Evolutionary conservation across 1,139 yeast species (phyloP).

Genomic region (Candida tetrigidarum): DNA sequence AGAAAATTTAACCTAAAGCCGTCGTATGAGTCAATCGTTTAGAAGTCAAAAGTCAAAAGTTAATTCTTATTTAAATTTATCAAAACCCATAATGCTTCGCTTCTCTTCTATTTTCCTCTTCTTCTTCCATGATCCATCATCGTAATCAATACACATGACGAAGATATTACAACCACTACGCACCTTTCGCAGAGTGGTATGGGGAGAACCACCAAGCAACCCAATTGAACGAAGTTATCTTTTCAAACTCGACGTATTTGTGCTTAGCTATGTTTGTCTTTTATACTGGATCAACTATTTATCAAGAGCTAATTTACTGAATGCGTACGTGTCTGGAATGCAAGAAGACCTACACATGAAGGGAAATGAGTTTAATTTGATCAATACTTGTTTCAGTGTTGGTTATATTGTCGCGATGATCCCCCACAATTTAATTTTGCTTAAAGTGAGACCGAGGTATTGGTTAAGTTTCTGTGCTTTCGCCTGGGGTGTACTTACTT

Average conservation of each 20-base stretch:
- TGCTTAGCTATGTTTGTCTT: conserved; percentile 58
- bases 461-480: conserved; percentile 59
- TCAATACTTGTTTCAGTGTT: conserved; percentile 60
- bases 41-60: neutral
- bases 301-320: conserved; percentile 51
- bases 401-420: conserved; percentile 64
- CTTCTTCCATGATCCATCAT: too few species aligned
- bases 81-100: too few species aligned
- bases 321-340: conserved; percentile 69
- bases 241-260: conserved; percentile 57
- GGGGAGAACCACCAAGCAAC: conserved; percentile 45
- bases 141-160: neutral
- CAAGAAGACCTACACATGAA: conserved; percentile 52
- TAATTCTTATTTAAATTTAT: too few species aligned
- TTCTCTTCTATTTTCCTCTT: too few species aligned
- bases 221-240: conserved; percentile 45
- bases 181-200: conserved; percentile 19
- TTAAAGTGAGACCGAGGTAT: conserved; percentile 55
- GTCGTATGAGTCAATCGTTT: neutral
- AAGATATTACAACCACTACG: conserved; percentile 3
- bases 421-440: conserved; percentile 56
- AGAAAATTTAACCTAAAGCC: neutral
- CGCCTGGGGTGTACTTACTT: conserved; percentile 58
- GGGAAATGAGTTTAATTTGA: conserved; percentile 52
- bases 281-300: conserved; percentile 56